Conservation (phyloP, 768 basidiomycete genomes). For the Leccinum subgranulosum region DNA sequence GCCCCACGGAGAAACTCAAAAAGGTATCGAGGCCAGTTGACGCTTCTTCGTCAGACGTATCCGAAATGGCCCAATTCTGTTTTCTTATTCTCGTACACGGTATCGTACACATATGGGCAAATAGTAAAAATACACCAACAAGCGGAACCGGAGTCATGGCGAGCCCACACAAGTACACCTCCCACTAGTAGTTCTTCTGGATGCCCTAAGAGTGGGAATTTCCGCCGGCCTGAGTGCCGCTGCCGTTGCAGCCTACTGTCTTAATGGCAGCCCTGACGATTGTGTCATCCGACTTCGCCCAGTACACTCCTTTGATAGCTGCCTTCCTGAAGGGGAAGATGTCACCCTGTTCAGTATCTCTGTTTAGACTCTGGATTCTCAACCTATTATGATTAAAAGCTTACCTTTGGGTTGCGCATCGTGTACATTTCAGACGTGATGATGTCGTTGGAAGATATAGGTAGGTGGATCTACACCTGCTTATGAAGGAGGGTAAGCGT, state of each 20-base stretch:
- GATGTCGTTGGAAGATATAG: neutral
- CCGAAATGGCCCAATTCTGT: neutral
- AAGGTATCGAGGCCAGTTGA: neutral
- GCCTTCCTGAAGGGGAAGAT: neutral
- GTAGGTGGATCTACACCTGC: constrained; percentile 1
- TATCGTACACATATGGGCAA: constrained; percentile 3
- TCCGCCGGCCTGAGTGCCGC: neutral
- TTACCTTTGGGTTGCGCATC: constrained; percentile 14
- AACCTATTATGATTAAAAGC: too few relatives aligned
- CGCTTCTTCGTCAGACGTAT: neutral
- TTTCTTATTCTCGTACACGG: neutral
- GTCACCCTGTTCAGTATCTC: constrained; percentile 10
- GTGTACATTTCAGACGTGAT: neutral
- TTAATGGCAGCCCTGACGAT: too few relatives aligned
- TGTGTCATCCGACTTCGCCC: too few relatives aligned
- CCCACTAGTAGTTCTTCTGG: too few relatives aligned
- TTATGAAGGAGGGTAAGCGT: neutral
- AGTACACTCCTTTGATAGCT: constrained; percentile 15
- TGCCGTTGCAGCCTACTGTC: neutral
- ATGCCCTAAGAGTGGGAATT: neutral
- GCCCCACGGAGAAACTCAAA: neutral
- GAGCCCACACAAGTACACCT: neutral
- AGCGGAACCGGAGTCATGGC: neutral
- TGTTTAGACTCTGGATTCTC: neutral
- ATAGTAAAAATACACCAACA: constrained; percentile 10